phyloP scores from a whole-genome alignment of 345 rosid species.

The Noccaea caerulescens region DNA sequence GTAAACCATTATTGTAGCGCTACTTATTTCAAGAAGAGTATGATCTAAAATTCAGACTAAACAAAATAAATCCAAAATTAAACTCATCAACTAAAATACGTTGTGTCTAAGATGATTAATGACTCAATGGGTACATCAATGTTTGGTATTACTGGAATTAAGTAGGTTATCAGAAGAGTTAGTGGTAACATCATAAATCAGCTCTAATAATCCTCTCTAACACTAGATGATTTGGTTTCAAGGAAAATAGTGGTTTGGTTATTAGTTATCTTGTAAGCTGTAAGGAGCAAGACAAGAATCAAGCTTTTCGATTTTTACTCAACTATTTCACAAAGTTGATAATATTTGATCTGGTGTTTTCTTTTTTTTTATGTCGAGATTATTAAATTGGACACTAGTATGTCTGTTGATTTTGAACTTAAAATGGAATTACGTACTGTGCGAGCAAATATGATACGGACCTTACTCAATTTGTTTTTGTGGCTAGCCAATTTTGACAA shows the following conservation, averaged over 20 bases:
- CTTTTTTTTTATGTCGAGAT: not conserved
- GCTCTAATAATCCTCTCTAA: conserved; percentile 3
- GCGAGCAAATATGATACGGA: conserved; percentile 28
- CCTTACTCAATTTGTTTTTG: not conserved
- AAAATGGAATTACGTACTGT: conserved; percentile 12
- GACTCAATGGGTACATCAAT: not conserved
- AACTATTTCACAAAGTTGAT: conserved; percentile 16
- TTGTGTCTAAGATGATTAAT: not conserved
- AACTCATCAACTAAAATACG: not conserved
- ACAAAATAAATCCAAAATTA: not conserved
- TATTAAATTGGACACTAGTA: not conserved
- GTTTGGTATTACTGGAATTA: conserved; percentile 24
- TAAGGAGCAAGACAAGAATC: conserved; percentile 41
- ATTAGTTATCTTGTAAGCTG: conserved; percentile 36
- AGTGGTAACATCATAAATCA: conserved; percentile 10
- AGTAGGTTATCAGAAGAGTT: not conserved
- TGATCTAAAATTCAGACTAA: not conserved
- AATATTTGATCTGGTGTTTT: not conserved
- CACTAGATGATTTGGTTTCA: conserved; percentile 13
- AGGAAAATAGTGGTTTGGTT: conserved; percentile 19
- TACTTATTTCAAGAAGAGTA: not conserved
- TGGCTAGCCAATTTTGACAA: conserved; percentile 19
- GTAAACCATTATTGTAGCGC: conserved; percentile 8
- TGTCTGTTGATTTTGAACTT: conserved; percentile 16
- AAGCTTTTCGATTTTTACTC: conserved; percentile 23